Evolutionary conservation across 1,284 basidiomycete species (phyloP).

Genomic region (Cutaneotrichosporon dermatis): DNA sequence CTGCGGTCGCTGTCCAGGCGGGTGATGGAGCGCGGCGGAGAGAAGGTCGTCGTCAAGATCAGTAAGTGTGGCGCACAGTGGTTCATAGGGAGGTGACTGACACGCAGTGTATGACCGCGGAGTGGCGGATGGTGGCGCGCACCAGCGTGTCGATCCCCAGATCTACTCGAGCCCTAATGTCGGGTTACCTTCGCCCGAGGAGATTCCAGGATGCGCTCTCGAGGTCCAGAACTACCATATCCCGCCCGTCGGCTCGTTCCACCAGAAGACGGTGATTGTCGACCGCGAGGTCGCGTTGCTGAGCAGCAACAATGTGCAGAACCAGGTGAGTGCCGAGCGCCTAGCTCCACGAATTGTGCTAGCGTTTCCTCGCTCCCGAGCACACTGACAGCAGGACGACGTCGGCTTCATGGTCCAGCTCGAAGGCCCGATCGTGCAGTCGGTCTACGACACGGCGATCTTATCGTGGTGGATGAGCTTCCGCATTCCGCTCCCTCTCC

Average conservation of each 20-base stretch:
- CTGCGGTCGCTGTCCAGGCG: conserved; percentile 30
- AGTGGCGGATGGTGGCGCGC: conserved; percentile 18
- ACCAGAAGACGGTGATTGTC: conserved; percentile 67
- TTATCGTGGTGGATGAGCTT: conserved; percentile 59
- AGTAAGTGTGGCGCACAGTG: conserved; percentile 17
- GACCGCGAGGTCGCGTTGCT: conserved; percentile 62
- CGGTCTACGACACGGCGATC: conserved; percentile 67
- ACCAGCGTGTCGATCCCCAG: conserved; percentile 16
- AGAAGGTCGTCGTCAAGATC: conserved; percentile 35
- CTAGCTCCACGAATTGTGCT: neutral
- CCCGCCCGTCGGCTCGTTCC: conserved; percentile 53
- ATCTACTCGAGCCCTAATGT: conserved; percentile 8
- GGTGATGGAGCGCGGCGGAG: conserved; percentile 23
- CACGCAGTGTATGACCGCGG: conserved; percentile 31
- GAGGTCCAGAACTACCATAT: conserved; percentile 38
- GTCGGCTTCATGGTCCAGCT: conserved; percentile 63
- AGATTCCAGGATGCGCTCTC: conserved; percentile 16
- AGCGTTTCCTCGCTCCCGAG: conserved; percentile 25
- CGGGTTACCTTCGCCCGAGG: conserved; percentile 15
- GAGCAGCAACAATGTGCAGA: conserved; percentile 61
- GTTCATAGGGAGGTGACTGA: neutral
- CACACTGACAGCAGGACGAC: conserved; percentile 62
- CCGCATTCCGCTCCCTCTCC: conserved; percentile 57
- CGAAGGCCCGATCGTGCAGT: conserved; percentile 64
- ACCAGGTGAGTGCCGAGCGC: conserved; percentile 12